A percentile compares a stretch with the other conserved stretches of the same genome.
Conservation (phyloP, 306 rosid species). For the Castanopsis chinensis region DNA sequence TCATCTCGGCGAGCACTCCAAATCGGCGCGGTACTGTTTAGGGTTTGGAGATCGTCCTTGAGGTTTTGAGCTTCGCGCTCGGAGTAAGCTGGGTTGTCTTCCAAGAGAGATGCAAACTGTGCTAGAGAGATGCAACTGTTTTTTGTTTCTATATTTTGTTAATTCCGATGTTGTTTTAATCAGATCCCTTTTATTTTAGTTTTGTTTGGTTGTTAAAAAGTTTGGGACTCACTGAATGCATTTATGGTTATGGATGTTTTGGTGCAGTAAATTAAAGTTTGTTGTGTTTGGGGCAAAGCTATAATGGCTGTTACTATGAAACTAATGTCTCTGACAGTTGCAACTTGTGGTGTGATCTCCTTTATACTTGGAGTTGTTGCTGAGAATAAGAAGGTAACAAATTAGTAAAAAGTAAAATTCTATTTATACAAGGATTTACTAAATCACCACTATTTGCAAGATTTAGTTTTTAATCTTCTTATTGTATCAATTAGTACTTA, state of each 20-base stretch:
- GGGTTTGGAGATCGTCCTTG: too few relatives aligned
- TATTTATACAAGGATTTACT: neutral
- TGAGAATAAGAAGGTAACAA: constrained; percentile 36
- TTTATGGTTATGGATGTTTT: neutral
- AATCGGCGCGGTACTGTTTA: too few relatives aligned
- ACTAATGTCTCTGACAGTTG: constrained; percentile 24
- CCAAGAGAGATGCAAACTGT: too few relatives aligned
- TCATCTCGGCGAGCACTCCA: too few relatives aligned
- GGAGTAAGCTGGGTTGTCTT: too few relatives aligned
- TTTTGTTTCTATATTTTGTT: neutral
- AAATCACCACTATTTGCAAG: neutral
- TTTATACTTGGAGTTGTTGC: constrained; percentile 40
- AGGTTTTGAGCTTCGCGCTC: too few relatives aligned
- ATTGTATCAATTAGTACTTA: neutral
- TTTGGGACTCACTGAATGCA: neutral
- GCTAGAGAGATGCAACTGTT: too few relatives aligned
- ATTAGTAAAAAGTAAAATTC: neutral
- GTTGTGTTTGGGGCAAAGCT: neutral
- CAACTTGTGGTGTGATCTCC: constrained; percentile 22
- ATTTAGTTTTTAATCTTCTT: neutral
- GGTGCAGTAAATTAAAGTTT: neutral
- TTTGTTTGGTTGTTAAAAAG: too few relatives aligned
- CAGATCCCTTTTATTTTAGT: neutral
- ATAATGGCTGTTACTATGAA: constrained; percentile 15
- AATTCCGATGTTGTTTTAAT: neutral